Base-by-base conservation (phyloP, 2,329 filamentous ascomycete species). In the Lachnellula willkommii region DNA sequence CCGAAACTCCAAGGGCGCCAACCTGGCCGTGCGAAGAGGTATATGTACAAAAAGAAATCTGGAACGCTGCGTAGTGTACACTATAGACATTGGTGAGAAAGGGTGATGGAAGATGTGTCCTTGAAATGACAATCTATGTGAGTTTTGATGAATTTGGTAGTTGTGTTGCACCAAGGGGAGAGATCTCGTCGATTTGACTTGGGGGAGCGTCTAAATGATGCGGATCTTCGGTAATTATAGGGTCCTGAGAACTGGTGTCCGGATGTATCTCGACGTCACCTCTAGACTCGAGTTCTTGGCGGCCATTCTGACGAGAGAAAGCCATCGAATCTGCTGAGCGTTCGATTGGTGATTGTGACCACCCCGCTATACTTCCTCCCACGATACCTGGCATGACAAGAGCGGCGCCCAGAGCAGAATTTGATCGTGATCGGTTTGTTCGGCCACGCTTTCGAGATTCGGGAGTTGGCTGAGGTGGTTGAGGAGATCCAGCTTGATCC, bases 321-420 rank as follows among this genome's bases (percentile, higher is more conserved):
- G 61, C 62, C 64, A 60, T 63, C 36, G 61, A 60, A 24, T 68
- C 67, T 28, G 57, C 57, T 15, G 68, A 66, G 8, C 81, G 85
- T 83, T 57, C 87, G 87, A 74, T 85, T 1, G 88, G 88, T 48
- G 87, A 89, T 87, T 87, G 88, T 48, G 87, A 89, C 88, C 88
- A 92, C 32, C 85, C 87, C 14, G 84, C 87, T 36, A 92, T 82
- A 66, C 85, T 87, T 45, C 87, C 88, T 8, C 88, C 89, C 50
- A 92, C 83, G 56, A 92, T 86, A 58, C 89, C 89, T n/a, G 88
- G 87, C 88, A 91, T 91, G 58, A 90, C 88, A 7, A 85, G 84
- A 1, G 87, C 85, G 2, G 88, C 86, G 11, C 85, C 88, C 11
- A 92, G 77, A 1, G 87, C 87, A 28, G 87, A 90, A 70, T 86